Evolutionary conservation across 371 early-diverging fungal species (phyloP).

Genomic region (Lichtheimia ornata): DNA sequence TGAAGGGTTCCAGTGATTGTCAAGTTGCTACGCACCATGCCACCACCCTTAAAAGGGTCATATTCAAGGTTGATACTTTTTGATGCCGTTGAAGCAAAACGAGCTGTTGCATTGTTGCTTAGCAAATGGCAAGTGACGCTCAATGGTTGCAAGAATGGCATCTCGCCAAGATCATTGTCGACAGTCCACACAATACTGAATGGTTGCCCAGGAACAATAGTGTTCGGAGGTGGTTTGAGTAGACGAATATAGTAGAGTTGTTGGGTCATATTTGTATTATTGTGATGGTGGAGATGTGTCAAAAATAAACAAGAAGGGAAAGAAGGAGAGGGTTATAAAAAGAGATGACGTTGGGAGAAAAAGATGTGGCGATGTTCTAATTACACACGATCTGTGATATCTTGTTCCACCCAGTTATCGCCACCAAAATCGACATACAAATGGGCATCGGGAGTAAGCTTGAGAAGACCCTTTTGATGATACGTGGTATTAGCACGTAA

Average conservation of each 20-base stretch:
- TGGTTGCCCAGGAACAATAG: constrained; percentile 25
- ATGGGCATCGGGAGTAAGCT: constrained; percentile 18
- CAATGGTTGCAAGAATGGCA: constrained; percentile 27
- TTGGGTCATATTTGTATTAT: neutral
- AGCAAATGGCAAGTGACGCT: constrained; percentile 13
- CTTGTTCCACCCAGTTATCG: constrained; percentile 11
- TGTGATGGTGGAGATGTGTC: constrained; percentile 2
- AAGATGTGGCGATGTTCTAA: neutral
- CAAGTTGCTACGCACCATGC: constrained; percentile 25
- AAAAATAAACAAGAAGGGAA: neutral
- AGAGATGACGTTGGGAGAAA: neutral
- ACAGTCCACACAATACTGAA: constrained; percentile 49
- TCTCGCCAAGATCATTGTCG: constrained; percentile 50
- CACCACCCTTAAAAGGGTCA: constrained; percentile 39
- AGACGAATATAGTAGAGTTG: constrained; percentile 40
- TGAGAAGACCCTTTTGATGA: constrained; percentile 26
- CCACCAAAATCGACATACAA: constrained; percentile 19
- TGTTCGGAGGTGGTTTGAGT: constrained; percentile 42
- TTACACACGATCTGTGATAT: constrained; percentile 21
- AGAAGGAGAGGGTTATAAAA: neutral
- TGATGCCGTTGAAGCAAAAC: too few species aligned
- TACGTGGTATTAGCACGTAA: constrained; percentile 35
- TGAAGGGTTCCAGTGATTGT: constrained; percentile 16
- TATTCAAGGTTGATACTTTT: constrained; percentile 14
- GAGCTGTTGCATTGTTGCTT: neutral